Percentiles rank a stretch among this genome's conserved stretches.
Conservation (phyloP, 441 rosid species). For the Isatis lusitanica region DNA sequence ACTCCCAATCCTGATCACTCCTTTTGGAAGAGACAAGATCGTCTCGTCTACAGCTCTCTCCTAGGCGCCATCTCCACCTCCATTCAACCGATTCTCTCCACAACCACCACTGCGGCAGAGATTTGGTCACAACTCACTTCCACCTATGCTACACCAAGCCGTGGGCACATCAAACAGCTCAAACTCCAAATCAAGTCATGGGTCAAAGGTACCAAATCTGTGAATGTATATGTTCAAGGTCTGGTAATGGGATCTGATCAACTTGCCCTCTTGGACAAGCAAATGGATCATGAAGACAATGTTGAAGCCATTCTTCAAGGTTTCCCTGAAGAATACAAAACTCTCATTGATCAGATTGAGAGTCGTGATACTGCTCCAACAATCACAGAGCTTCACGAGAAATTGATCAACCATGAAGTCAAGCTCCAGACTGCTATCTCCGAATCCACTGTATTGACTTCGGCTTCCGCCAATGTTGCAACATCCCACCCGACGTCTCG, state of each 20-base stretch:
- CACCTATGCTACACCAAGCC: neutral
- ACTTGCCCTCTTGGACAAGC: neutral
- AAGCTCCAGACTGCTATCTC: neutral
- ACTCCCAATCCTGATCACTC: neutral
- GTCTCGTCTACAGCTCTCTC: neutral
- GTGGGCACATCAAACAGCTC: neutral
- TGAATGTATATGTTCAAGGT: neutral
- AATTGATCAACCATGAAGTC: neutral
- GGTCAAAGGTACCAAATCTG: neutral
- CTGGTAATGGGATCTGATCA: neutral
- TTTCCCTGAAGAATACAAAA: accelerated
- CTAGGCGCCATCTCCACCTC: neutral
- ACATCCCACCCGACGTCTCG: too few relatives aligned
- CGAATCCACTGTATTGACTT: neutral
- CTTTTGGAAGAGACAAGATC: neutral
- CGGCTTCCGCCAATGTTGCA: too few relatives aligned
- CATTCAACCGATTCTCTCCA: neutral
- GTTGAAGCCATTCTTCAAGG: neutral
- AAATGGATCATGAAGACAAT: neutral
- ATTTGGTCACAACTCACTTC: neutral
- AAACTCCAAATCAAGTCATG: neutral
- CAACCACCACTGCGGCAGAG: neutral
- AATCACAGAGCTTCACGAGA: neutral
- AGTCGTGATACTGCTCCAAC: neutral
- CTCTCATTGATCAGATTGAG: neutral